These are phyloP conservation scores for Polygonum aviculare DNA, from an alignment of 148 eudicot species.

Conservation along the genomic window DNA sequence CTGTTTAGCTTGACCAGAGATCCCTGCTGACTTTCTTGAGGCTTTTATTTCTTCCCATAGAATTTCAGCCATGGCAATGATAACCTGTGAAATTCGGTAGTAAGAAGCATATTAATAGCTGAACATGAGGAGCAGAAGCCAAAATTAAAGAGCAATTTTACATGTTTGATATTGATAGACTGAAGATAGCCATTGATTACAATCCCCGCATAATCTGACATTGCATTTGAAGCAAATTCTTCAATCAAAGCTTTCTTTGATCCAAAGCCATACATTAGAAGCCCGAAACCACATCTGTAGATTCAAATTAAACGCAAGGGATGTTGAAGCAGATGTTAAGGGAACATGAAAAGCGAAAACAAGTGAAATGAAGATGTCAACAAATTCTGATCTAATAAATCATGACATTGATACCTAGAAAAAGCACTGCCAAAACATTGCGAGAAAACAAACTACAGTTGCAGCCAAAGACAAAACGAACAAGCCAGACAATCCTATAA, in stretches of 20 bases:
- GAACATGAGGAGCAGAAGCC: background rate
- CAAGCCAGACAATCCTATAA: background rate
- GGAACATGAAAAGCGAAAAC: background rate
- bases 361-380: too few species aligned
- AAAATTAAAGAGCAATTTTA: conserved; percentile 17
- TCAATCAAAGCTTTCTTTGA: conserved; percentile 83
- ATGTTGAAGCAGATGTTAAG: background rate
- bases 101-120: background rate
- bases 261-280: conserved; percentile 96
- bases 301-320: background rate
- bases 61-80: conserved; percentile 64
- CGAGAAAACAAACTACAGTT: background rate
- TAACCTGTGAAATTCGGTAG: conserved; percentile 35
- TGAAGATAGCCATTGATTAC: conserved; percentile 91
- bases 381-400: background rate
- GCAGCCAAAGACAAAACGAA: background rate
- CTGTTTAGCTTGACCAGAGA: conserved; percentile 34
- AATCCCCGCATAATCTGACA: conserved; percentile 58
- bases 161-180: conserved; percentile 90
- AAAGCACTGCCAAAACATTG: background rate
- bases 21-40: conserved; percentile 33
- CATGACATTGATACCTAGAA: background rate
- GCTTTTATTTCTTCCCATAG: conserved; percentile 62
- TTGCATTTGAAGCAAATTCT: conserved; percentile 80
- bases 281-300: conserved; percentile 77